Evolutionary conservation across 345 rosid genomes (phyloP).

Genomic region (Ricinus communis): DNA sequence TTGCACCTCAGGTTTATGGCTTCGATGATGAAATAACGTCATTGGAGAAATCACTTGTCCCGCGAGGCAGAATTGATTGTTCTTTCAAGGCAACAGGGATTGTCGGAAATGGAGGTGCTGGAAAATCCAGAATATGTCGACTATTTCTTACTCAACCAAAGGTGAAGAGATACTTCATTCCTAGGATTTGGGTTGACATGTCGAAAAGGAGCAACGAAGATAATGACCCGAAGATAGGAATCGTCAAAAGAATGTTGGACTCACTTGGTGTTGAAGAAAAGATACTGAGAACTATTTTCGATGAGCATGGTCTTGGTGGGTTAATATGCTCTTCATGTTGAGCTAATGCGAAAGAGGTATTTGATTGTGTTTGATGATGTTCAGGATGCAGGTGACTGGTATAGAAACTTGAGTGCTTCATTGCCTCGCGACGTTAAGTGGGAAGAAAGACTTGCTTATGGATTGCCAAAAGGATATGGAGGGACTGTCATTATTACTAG

Average conservation of each 20-base stretch:
- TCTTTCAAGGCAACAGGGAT: constrained; percentile 41
- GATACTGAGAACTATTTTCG: constrained; percentile 6
- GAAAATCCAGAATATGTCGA: constrained; percentile 53
- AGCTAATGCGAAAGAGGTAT: constrained; percentile 47
- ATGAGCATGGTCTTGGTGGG: constrained; percentile 16
- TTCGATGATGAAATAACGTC: constrained; percentile 27
- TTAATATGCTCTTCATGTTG: constrained; percentile 39
- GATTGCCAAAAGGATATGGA: constrained; percentile 53
- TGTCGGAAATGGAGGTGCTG: constrained; percentile 44
- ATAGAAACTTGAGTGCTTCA: constrained; percentile 19
- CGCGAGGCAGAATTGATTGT: constrained; percentile 9
- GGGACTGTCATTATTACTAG: constrained; percentile 52
- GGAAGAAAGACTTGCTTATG: constrained; percentile 35
- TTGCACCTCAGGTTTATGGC: constrained; percentile 11
- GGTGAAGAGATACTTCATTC: constrained; percentile 32
- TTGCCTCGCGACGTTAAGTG: constrained; percentile 17
- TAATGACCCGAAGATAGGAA: constrained; percentile 1
- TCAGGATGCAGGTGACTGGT: constrained; percentile 28
- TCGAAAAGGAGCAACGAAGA: constrained; percentile 10
- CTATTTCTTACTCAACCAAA: constrained; percentile 24
- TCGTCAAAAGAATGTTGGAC: constrained; percentile 23
- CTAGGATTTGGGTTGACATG: constrained; percentile 49
- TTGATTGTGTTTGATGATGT: constrained; percentile 51
- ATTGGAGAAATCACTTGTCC: constrained; percentile 30
- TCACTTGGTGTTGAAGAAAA: constrained; percentile 40